Evolutionary conservation across 2,329 filamentous ascomycete species (phyloP).

Genomic region (Alternaria rosae): DNA sequence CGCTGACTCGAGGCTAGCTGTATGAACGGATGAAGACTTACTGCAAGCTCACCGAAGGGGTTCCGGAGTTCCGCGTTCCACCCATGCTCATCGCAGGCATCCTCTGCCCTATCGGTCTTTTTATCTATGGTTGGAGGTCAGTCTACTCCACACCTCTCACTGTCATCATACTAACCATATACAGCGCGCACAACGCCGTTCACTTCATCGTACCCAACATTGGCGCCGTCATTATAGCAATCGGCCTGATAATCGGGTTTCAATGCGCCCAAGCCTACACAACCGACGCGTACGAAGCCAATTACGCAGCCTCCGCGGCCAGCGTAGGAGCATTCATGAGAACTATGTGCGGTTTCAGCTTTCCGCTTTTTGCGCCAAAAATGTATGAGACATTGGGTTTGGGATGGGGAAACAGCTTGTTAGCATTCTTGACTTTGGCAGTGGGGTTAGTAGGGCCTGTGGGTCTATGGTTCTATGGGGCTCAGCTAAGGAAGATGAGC

Average conservation of each 20-base stretch:
- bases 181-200: conserved; percentile 54
- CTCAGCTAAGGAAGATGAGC: conserved; percentile 38
- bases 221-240: conserved; percentile 59
- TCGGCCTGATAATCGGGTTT: conserved; percentile 61
- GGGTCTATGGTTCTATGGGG: conserved; percentile 52
- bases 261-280: conserved; percentile 69
- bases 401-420: conserved; percentile 65
- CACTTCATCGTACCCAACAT: conserved; percentile 66
- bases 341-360: conserved; percentile 61
- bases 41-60: conserved; percentile 39
- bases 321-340: conserved; percentile 68
- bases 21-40: conserved; percentile 34
- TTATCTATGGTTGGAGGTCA: conserved; percentile 63
- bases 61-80: conserved; percentile 56
- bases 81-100: conserved; percentile 64
- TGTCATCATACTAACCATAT: not conserved
- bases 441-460: conserved; percentile 60
- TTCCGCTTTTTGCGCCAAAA: conserved; percentile 64
- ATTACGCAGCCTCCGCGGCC: conserved; percentile 56
- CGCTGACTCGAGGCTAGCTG: conserved; percentile 16
- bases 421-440: conserved; percentile 60
- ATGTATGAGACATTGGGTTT: conserved; percentile 67
- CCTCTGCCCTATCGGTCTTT: conserved; percentile 57
- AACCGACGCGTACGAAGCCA: conserved; percentile 66
- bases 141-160: not conserved